phyloP scores from a whole-genome alignment of 1,139 yeast species.

The Casaregolazyma suthepensis region DNA sequence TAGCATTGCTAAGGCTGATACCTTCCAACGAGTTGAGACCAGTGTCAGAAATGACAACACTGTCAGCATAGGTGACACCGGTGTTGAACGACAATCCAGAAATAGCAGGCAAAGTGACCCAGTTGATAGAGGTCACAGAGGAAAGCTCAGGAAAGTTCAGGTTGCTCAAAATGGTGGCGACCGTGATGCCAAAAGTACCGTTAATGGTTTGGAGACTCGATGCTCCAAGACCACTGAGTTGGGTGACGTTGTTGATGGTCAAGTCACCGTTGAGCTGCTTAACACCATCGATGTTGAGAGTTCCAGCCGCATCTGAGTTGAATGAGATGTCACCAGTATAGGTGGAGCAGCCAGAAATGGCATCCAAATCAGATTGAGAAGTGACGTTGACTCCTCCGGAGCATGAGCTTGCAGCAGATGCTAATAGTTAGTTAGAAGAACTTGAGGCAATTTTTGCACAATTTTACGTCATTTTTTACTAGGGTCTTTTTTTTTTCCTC shows the following conservation, averaged over 20 bases:
- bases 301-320: constrained; percentile 45
- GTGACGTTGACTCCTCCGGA: constrained; percentile 35
- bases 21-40: constrained; percentile 73
- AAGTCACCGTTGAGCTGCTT: constrained; percentile 74
- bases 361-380: constrained; percentile 70
- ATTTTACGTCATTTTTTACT: neutral
- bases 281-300: constrained; percentile 45
- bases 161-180: constrained; percentile 60
- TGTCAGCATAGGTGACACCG: constrained; percentile 69
- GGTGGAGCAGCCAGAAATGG: constrained; percentile 66
- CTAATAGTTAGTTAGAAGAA: constrained; percentile 1
- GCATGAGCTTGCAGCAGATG: constrained; percentile 20
- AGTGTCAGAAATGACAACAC: constrained; percentile 79
- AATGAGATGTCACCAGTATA: constrained; percentile 72
- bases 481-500: neutral
- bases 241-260: constrained; percentile 57
- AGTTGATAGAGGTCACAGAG: constrained; percentile 72
- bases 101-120: constrained; percentile 83
- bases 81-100: constrained; percentile 59
- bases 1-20: constrained; percentile 66
- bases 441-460: neutral
- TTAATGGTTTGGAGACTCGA: constrained; percentile 71
- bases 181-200: constrained; percentile 57
- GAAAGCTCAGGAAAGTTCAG: constrained; percentile 74
- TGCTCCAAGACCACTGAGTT: constrained; percentile 61